Conservation (phyloP, 257 asterid species). For the Parsonsia alboflavescens region DNA sequence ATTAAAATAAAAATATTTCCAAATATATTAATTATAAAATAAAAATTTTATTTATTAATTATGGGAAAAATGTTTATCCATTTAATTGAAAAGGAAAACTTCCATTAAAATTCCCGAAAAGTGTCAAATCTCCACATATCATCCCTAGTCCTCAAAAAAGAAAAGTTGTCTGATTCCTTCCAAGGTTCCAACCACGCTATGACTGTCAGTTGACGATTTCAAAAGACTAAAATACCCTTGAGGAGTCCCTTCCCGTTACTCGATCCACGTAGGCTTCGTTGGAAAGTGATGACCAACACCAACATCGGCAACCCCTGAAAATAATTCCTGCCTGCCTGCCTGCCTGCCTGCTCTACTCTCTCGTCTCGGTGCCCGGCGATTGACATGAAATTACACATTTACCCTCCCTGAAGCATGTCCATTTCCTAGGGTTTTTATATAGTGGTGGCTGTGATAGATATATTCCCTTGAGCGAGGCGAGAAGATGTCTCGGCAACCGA, state of each 20-base stretch:
- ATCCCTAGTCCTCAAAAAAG: no score
- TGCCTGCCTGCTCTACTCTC: not conserved
- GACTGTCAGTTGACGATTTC: not conserved
- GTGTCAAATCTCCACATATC: no score
- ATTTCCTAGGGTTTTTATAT: not conserved
- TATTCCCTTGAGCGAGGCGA: not conserved
- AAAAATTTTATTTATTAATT: no score
- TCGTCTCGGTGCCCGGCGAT: slow-evolving; percentile 2
- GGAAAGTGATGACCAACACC: not conserved
- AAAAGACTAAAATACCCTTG: slow-evolving; percentile 1
- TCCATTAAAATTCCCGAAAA: no score
- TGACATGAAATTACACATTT: slow-evolving; percentile 2
- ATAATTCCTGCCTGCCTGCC: not conserved
- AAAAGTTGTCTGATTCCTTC: not conserved
- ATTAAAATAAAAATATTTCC: no score
- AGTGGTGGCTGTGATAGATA: not conserved
- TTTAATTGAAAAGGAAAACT: no score
- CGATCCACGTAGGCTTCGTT: not conserved
- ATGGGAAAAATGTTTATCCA: no score
- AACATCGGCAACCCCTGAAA: not conserved
- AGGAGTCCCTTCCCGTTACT: not conserved
- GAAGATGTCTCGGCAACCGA: slow-evolving; percentile 49
- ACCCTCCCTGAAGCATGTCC: slow-evolving; percentile 5
- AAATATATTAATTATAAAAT: no score
- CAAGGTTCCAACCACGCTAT: not conserved